Evolutionary conservation across 768 basidiomycete species (phyloP), one percentile per base, ranked within the genome.

Genomic region (Termitomyces heimii): DNA sequence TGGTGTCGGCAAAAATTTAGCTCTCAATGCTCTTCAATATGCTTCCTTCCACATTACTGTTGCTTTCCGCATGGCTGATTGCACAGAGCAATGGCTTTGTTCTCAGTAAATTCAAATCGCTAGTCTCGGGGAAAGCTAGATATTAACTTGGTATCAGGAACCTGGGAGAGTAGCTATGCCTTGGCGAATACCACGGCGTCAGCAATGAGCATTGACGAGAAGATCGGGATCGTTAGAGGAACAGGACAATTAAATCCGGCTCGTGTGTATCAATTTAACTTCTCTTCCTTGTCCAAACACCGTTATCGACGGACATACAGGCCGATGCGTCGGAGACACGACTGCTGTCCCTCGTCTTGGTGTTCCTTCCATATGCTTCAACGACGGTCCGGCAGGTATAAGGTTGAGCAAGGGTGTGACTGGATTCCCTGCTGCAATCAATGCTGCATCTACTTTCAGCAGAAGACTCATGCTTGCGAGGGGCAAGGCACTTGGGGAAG

Each of bases 401-500:
- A 73, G 78, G 9, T 61, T 75, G 14, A 68, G 68, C 34, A 75
- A 75, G 60, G 74, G 74, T 29, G 77, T 78, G 1, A 80, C 79
- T 12, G 78, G 77, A 0, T 81, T 76, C 50, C 88, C 88, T 0
- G 73, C 87, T 1, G 85, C 81, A 0, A 79, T 88, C 62, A 84
- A 78, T 35, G 64, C 70, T 5, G 79, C 78, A 7, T 69, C 76
- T 8, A 79, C 78, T n/a, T 83, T 81, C 63, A 82, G 87, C 67
- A 75, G 81, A 28, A 75, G 84, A 34, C 70, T 89, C 12, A 87
- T 89, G 75, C 77, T 82, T 52, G 75, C 77, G 35, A 75, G 88
- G 47, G 88, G 84, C 3, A 70, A 74, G 3, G 85, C 85, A 0
- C 71, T 90, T 60, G 88, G 82, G 3, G 73, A 81, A 53, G 89